Evolutionary conservation across 768 basidiomycete genomes (phyloP), one percentile per base, ranked within the genome.

Genomic region (Pleurotus giganteus): DNA sequence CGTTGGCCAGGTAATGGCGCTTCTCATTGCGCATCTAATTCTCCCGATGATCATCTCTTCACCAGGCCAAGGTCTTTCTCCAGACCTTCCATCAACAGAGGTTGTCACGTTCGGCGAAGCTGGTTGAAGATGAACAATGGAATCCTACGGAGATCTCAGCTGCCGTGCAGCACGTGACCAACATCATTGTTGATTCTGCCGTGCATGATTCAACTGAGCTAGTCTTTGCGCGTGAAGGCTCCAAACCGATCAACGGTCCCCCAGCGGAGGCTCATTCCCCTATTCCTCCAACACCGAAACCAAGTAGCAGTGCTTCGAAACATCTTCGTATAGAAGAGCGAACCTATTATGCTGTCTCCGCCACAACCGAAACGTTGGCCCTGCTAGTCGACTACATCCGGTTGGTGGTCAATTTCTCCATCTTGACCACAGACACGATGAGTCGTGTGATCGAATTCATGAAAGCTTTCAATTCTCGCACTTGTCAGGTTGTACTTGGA

Each of bases 41-140:
- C 31, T n/a, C 26, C 8, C 53, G 53, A 47, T 36, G 17, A 53
- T 58, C 55, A 61, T 58, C 32, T 47, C 34, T 34, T 19, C 51
- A 51, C 32, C 61, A 94, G 87, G 91, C 94, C 4, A 95, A 94
- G 71, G 71, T 81, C 8, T 99, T 95, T 74, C 74, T 99, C 24
- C 85, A 89, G 63, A 70, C 76, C 0, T 98, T 95, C 72, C 97
- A 99, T 65, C 86, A 94, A 60, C 70, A 78, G 9, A 80, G 89
- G 47, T 81, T 98, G 41, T 82, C 86, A 2, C 80, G 79, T 53
- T 89, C 88, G 2, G 95, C 96, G 24, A 92, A 89, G 66, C 72
- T 92, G 24, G 96, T 99, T 6, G 94, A 98, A 68, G 94, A 98
- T 60, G 97, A 99, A 65, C 89, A 88, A 57, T 98, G 97, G 97